Base-by-base conservation (phyloP, 768 basidiomycete species). In the Lyophyllum atratum region DNA sequence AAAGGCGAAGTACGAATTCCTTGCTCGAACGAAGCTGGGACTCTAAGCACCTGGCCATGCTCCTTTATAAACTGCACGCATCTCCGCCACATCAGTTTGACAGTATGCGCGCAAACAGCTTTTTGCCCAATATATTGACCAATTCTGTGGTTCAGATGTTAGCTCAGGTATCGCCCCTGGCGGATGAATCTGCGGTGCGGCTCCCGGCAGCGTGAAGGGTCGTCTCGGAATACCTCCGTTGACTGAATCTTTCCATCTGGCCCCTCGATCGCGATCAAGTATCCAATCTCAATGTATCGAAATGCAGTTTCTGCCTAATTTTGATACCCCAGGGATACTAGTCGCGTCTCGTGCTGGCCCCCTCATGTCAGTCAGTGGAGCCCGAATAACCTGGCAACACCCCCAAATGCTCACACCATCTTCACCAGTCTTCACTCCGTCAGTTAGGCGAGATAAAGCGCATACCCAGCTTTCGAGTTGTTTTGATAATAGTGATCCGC, bases 171-270 rank as follows among this genome's bases (percentile, higher is more conserved):
- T 59, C 58, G 57, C 60, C 65, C 65, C 65, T 67, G 66, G 63
- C 61, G 66, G 68, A 64, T 55, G 60, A 42, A 64, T 62, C 33
- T 61, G 56, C 60, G 60, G 59, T 59, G 56, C 59, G 54, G 61
- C 54, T 53, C 43, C 58, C 49, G 55, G 60, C 66, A 54, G n/a
- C 14, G 19, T 39, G 7, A 40, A 63, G 61, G 65, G 62, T 61
- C 60, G 56, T 47, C 17, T 44, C 45, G 50, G 50, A 56, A 49
- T 61, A 67, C 60, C 61, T 64, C 68, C 64, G 70, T 63, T 70
- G 68, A 72, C 65, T 69, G 68, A 65, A 70, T 72, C 68, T 69
- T 67, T 68, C 69, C 59, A 64, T 60, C 51, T 49, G 15, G 51
- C 49, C 53, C 53, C 58, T 64, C 62, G 56, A 65, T 65, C 62